Conservation (phyloP, 2,329 filamentous ascomycete species). For the Clonostachys byssicola region DNA sequence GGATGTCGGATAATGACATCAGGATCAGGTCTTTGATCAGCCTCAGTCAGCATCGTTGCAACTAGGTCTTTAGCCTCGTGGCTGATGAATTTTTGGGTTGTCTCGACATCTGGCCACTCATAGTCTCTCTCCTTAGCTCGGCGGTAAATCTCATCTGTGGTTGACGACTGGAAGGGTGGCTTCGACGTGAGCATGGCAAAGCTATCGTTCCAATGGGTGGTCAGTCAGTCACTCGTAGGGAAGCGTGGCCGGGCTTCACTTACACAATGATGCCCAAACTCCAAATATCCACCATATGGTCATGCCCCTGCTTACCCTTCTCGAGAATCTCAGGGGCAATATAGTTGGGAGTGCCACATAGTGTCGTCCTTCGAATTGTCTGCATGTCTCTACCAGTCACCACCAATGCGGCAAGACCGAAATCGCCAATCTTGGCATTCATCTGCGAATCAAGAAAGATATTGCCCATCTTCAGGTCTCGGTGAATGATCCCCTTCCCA, state of each 20-base stretch:
- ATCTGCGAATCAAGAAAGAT: conserved; percentile 91
- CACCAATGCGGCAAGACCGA: conserved; percentile 87
- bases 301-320: conserved; percentile 90
- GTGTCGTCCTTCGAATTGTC: conserved; percentile 79
- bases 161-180: conserved; percentile 91
- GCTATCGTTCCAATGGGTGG: conserved; percentile 31
- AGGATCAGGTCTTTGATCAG: conserved; percentile 69
- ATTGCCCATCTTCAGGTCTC: conserved; percentile 97
- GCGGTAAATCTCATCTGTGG: conserved; percentile 80
- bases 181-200: conserved; percentile 97
- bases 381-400: conserved; percentile 89
- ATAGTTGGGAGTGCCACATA: conserved; percentile 97
- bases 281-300: conserved; percentile 98
- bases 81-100: conserved; percentile 66
- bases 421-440: conserved; percentile 98
- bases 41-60: conserved; percentile 69
- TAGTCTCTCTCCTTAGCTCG: conserved; percentile 69
- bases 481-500: conserved; percentile 89
- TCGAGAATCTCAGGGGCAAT: conserved; percentile 96
- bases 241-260: conserved; percentile 19
- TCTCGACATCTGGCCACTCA: conserved; percentile 69
- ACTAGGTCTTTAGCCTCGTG: conserved; percentile 75
- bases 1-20: conserved; percentile 75
- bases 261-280: conserved; percentile 95
- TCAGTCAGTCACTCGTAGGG: neutral